Base-by-base conservation (phyloP, 768 basidiomycete genomes). In the Phylloporus sp. region DNA sequence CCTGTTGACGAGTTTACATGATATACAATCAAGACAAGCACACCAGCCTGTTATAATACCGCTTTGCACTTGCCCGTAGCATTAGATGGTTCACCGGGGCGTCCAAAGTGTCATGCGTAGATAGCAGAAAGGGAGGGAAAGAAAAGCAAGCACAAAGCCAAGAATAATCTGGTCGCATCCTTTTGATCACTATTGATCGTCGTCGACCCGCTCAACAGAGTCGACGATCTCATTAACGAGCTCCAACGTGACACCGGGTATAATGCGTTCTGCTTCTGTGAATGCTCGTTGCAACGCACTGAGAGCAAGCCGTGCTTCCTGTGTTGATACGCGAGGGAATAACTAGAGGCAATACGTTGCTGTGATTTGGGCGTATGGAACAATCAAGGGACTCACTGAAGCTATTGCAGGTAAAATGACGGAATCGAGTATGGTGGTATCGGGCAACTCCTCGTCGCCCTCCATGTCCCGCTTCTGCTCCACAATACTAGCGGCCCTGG, bases 391-490 rank as follows among this genome's bases (percentile, higher is more conserved):
- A 38, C 87, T 69, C 59, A 97, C 95, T 55, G 91, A 95, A 39
- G 94, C 91, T 60, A 98, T 86, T n/a, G 94, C 94, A 22, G 97
- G 97, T 26, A 97, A 72, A 46, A 97, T 86, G 27, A 99, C 95
- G 3, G 92, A 92, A 62, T 97, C 94, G 32, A 98, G 76, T 85
- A 98, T 95, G n/a, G 89, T 85, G 24, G 88, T 88, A 64, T 91
- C 88, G 5, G 87, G 82, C 38, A 88, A 50, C 32, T 74, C 76
- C 0, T 70, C 69, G 20, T 81, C 81, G 34, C 82, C 82, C 23
- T 82, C 83, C 22, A 75, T 48, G 15, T 75, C 71, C 23, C 75
- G 72, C 45, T 60, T 63, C 23, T 49, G 57, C 34, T 61, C 62
- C 27, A 70, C 67, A 61, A 78, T 56, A 70, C 56, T 76, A 71